Conservation (phyloP, 2,329 filamentous ascomycete species). For the Pseudogymnoascus sp. region DNA sequence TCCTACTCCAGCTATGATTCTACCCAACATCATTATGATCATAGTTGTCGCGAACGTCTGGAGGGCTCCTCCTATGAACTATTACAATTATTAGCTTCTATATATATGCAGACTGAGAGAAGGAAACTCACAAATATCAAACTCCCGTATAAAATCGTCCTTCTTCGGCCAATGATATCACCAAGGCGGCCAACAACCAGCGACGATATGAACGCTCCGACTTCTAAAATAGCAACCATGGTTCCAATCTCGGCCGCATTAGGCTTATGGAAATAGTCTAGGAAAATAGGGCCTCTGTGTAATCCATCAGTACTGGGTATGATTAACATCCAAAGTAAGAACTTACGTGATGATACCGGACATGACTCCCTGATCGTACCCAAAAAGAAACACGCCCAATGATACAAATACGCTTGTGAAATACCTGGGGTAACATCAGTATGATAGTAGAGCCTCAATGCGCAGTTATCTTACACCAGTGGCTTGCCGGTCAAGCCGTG, state of each 20-base stretch:
- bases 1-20: slow-evolving; percentile 76
- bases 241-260: slow-evolving; percentile 83
- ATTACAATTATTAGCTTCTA: not conserved
- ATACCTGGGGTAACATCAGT: slow-evolving; percentile 50
- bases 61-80: slow-evolving; percentile 67
- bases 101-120: not conserved
- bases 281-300: slow-evolving; percentile 73
- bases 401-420: slow-evolving; percentile 91
- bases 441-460: slow-evolving; percentile 13
- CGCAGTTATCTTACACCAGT: slow-evolving; percentile 60
- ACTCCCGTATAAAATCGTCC: slow-evolving; percentile 89
- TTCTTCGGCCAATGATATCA: slow-evolving; percentile 82
- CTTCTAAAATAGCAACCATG: slow-evolving; percentile 94
- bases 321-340: not conserved
- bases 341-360: slow-evolving; percentile 62
- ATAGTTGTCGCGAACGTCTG: slow-evolving; percentile 78
- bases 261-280: slow-evolving; percentile 86
- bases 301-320: slow-evolving; percentile 16
- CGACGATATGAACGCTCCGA: slow-evolving; percentile 88
- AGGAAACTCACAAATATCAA: slow-evolving; percentile 56
- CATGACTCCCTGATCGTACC: slow-evolving; percentile 88
- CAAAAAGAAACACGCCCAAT: slow-evolving; percentile 79
- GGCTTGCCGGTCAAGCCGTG: slow-evolving; percentile 94
- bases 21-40: slow-evolving; percentile 80
- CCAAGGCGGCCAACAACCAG: slow-evolving; percentile 80